Evolutionary conservation across 345 rosid species (phyloP).

Genomic region (Diplotaxis tenuifolia): DNA sequence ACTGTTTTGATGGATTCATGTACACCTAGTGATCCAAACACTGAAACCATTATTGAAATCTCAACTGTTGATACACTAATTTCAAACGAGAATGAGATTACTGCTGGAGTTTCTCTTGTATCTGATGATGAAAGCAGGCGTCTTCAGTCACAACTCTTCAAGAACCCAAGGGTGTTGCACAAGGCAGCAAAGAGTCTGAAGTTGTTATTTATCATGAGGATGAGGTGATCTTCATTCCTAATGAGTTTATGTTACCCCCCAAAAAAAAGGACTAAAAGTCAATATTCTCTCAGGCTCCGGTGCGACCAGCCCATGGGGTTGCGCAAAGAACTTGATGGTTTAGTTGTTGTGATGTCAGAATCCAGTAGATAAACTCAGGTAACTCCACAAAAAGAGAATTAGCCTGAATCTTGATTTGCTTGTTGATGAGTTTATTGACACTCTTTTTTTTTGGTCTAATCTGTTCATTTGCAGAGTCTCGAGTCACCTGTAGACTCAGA

Average conservation of each 20-base stretch:
- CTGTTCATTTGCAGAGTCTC: constrained; percentile 8
- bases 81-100: too few relatives aligned
- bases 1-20: too few relatives aligned
- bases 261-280: too few relatives aligned
- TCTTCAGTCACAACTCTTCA: too few relatives aligned
- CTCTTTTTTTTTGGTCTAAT: neutral
- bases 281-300: constrained; percentile 45
- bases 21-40: too few relatives aligned
- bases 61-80: too few relatives aligned
- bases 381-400: neutral
- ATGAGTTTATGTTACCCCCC: too few relatives aligned
- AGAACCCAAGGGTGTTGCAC: too few relatives aligned
- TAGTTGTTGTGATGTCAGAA: constrained; percentile 66
- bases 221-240: constrained; percentile 34
- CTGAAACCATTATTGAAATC: too few relatives aligned
- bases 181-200: constrained; percentile 35
- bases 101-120: too few relatives aligned
- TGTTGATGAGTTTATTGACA: constrained; percentile 1
- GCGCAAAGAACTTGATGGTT: constrained; percentile 58
- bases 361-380: constrained; percentile 68
- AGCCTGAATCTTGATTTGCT: neutral
- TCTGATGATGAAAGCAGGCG: too few relatives aligned
- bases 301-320: constrained; percentile 44
- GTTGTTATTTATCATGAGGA: constrained; percentile 45
- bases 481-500: neutral